These are phyloP conservation scores for Gynostemma pentaphyllum DNA, from an alignment of 306 rosid species.

Conservation along the genomic window DNA sequence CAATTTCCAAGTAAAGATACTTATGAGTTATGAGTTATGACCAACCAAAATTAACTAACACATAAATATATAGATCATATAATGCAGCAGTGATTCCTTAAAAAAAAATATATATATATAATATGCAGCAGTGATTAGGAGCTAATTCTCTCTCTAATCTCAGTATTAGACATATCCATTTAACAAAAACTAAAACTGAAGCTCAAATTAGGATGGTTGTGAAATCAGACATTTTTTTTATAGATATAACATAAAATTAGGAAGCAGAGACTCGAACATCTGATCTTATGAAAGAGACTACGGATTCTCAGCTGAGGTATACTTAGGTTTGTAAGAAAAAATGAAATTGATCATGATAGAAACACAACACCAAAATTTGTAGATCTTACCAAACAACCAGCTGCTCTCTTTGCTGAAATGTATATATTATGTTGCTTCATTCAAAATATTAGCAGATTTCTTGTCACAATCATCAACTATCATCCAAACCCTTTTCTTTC, in stretches of 20 bases:
- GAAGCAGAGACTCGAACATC: no score
- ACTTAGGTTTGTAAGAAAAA: neutral
- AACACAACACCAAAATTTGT: neutral
- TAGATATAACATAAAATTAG: no score
- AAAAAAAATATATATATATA: no score
- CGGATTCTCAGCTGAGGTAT: neutral
- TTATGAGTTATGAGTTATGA: no score
- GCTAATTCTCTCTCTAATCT: neutral
- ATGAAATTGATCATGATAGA: neutral
- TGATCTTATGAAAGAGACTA: no score
- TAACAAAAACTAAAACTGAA: no score
- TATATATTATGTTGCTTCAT: slow-evolving; percentile 7
- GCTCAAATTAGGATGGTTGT: no score
- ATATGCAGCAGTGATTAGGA: neutral
- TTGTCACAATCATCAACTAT: slow-evolving; percentile 9
- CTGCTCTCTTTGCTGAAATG: neutral
- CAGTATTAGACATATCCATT: neutral
- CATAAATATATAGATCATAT: neutral
- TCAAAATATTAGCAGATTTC: slow-evolving; percentile 7
- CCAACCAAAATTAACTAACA: no score
- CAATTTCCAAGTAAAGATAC: no score
- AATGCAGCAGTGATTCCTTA: no score
- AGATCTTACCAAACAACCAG: neutral
- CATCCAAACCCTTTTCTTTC: neutral
- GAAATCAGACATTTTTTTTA: no score